Evolutionary conservation across 768 basidiomycete genomes (phyloP), one percentile per base, ranked within the genome.

Genomic region (Leccinum barrowsii): DNA sequence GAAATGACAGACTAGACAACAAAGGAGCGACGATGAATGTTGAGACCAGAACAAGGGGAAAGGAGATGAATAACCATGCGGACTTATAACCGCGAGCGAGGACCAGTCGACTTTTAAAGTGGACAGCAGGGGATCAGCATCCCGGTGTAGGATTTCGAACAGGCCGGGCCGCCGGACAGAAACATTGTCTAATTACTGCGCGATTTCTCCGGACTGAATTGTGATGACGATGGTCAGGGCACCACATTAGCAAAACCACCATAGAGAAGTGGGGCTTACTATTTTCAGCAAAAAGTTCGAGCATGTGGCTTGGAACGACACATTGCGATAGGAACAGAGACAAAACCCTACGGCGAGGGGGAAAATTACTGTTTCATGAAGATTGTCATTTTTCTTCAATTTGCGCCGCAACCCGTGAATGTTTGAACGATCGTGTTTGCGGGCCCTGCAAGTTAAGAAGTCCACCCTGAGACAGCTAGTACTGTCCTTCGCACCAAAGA

Each of bases 81-180:
- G 22, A 32, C 10, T 71, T 71, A 58, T 60, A 59, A 42, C 21
- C 12, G 28, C 21, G 17, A 35, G 26, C 6, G 55, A 17, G 51
- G 35, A 17, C 49, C 12, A 21, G 69, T 55, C 35, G 5, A 24
- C 44, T 71, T 69, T 63, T 3, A 59, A 64, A 72, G 47, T 42
- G 13, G 52, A 44, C 48, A 30, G 48, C 11, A 21, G 30, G 30
- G 17, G 11, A 51, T 30, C 28, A 22, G 10, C 19, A 17, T 35
- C 32, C 47, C n/a, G 52, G 35, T 42, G 40, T 19, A 21, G 17
- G n/a, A 58, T 59, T 61, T 57, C 15, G 21, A 67, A 65, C 19
- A 12, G 13, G 51, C 10, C 40, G 11, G 13, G 32, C 32, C 32
- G 32, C 32, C 30, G 4, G 47, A 48, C 47, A 44, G 44, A 46